Percentiles rank a stretch among this genome's conserved stretches.
Conservation (phyloP, 805 yeast genomes). For the Monosporozyma yasuniensis region DNA sequence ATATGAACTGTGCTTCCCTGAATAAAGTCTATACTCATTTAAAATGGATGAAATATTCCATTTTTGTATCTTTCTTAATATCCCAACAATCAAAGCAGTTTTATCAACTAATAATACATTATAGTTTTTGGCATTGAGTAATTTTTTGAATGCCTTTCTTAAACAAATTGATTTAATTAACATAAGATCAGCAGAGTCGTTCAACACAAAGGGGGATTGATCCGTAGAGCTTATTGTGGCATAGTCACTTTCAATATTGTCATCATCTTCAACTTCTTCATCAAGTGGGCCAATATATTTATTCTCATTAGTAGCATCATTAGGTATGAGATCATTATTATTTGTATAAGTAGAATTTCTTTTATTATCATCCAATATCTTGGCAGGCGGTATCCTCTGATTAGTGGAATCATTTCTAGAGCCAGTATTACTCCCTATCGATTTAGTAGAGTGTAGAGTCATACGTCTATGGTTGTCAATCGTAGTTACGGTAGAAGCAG, state of each 20-base stretch:
- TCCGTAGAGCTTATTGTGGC: background rate
- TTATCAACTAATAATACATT: constrained; percentile 72
- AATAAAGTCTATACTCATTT: constrained; percentile 72
- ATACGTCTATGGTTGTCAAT: background rate
- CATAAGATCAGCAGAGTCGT: constrained; percentile 60
- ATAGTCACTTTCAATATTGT: constrained; percentile 4
- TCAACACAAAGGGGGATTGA: constrained; percentile 15
- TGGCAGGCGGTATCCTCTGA: background rate
- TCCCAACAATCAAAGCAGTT: constrained; percentile 70
- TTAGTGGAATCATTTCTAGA: background rate
- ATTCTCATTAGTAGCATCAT: background rate
- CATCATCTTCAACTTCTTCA: constrained; percentile 14
- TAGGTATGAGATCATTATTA: background rate
- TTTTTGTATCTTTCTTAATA: constrained; percentile 71
- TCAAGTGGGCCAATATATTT: background rate
- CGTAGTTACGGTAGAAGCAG: constrained; percentile 7
- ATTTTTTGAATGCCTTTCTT: constrained; percentile 52
- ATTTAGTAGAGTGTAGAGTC: background rate
- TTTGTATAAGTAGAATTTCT: background rate
- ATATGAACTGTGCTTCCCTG: constrained; percentile 66
- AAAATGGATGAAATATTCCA: constrained; percentile 84
- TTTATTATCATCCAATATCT: background rate
- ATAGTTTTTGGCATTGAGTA: constrained; percentile 53
- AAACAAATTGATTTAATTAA: constrained; percentile 58
- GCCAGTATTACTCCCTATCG: background rate